Percentiles rank a stretch among this genome's conserved stretches.
Evolutionary conservation across 768 basidiomycete genomes (phyloP).

Genomic region (Tricholoma furcatifolium): DNA sequence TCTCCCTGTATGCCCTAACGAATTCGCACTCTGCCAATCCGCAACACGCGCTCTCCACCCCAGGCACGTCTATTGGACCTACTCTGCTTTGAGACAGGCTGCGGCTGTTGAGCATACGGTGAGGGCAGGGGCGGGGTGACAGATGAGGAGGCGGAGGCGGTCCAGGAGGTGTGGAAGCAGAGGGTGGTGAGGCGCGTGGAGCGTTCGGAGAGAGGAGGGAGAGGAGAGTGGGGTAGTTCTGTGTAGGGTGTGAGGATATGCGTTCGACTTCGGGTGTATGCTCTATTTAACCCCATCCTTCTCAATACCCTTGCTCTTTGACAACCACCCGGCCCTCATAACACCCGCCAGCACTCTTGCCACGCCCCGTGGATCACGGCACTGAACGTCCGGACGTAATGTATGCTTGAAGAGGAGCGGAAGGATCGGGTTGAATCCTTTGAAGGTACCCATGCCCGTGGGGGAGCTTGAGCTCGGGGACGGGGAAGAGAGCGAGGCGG

Average conservation of each 20-base stretch:
- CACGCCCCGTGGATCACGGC: conserved; percentile 38
- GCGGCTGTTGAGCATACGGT: conserved; percentile 54
- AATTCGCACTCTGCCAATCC: conserved; percentile 65
- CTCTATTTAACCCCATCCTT: conserved; percentile 38
- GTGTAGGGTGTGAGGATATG: no score
- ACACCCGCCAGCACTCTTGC: conserved; percentile 54
- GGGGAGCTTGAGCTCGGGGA: conserved; percentile 38
- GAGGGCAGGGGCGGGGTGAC: conserved; percentile 23
- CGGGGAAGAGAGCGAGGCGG: conserved; percentile 25
- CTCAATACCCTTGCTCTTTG: conserved; percentile 52
- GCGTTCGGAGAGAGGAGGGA: conserved; percentile 66
- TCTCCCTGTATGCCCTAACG: conserved; percentile 51
- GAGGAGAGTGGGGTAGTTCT: conserved; percentile 49
- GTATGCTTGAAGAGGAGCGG: conserved; percentile 55
- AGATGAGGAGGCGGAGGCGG: no score
- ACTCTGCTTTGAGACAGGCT: conserved; percentile 77
- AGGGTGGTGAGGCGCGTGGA: conserved; percentile 63
- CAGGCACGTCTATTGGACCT: conserved; percentile 75
- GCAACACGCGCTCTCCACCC: conserved; percentile 82
- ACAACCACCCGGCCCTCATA: conserved; percentile 46
- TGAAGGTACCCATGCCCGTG: conserved; percentile 47
- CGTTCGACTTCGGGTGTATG: no score
- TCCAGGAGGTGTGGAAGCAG: no score
- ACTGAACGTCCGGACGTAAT: conserved; percentile 37
- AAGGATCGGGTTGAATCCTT: conserved; percentile 73